Evolutionary conservation across 192 early-diverging fungal genomes (phyloP).

Genomic region (Mycoemilia scoparia): DNA sequence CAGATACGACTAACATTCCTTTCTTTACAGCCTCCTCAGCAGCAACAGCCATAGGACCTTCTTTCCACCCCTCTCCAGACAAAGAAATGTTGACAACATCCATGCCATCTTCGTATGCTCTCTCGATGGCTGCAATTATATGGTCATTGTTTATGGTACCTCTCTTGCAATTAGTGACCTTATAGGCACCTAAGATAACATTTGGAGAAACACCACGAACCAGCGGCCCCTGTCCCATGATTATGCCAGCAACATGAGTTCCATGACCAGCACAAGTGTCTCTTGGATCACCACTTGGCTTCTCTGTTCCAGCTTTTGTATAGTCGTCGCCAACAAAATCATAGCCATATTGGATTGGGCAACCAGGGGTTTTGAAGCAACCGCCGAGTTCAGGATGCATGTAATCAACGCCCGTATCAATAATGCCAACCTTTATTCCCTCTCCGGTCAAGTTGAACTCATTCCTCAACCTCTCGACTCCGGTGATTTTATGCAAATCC

Average conservation of each 20-base stretch:
- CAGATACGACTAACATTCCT: conserved; percentile 34
- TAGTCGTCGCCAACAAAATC: conserved; percentile 42
- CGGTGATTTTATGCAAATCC: conserved; percentile 30
- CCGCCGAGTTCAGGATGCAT: conserved; percentile 28
- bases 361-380: conserved; percentile 36
- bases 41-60: conserved; percentile 37
- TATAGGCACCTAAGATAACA: conserved; percentile 58
- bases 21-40: conserved; percentile 27
- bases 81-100: conserved; percentile 76
- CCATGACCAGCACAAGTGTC: conserved; percentile 46
- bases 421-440: conserved; percentile 32
- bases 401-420: conserved; percentile 31
- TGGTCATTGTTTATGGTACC: conserved; percentile 43
- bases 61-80: conserved; percentile 46
- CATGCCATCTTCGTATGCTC: conserved; percentile 46
- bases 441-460: conserved; percentile 38
- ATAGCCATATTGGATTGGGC: conserved; percentile 37
- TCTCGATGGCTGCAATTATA: conserved; percentile 56
- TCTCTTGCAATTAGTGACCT: conserved; percentile 60
- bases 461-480: conserved; percentile 32
- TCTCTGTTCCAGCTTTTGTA: conserved; percentile 14
- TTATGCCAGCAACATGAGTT: conserved; percentile 50
- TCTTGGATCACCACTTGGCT: conserved; percentile 29
- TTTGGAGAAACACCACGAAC: conserved; percentile 68
- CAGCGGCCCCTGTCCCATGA: conserved; percentile 41